Evolutionary conservation across 805 yeast genomes (phyloP), one percentile per base, ranked within the genome.

Genomic region (Candida xyloterini): DNA sequence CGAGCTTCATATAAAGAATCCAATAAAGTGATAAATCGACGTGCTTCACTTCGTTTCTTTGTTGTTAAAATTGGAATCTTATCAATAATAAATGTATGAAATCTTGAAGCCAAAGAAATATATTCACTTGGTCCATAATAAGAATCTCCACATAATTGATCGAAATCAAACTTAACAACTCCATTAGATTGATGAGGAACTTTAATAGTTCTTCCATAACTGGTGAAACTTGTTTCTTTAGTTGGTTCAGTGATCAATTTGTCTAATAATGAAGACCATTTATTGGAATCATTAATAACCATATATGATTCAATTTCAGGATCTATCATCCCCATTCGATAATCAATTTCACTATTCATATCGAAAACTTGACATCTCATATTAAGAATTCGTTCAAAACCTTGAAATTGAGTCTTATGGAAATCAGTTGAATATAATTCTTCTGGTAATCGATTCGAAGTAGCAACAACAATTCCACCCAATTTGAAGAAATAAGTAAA

Each of bases 381-480:
- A 46, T 77, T 74, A 24, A 83, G 60, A 3, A 83, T 70, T 10
- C 71, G 65, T 35, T 76, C 74, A 57, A 83, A 83, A 8, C 71
- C 62, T 41, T 71, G 68, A 55, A 83, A 79, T 33, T 78, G 78
- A 4, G 68, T 62, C 48, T 73, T 77, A 45, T 77, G 74, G 57
- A 82, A 81, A 41, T 76, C 80, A 10, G 79, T 79, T 4, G 85
- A 73, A 51, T 83, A 83, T 28, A 83, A 65, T 43, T 82, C 84
- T 48, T 82, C 85, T 0, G 90, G 90, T 11, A 82, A 62, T 54
- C 84, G 70, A 50, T 83, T 83, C 3, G 86, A 78, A 2, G 88
- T 83, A 3, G 89, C 87, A 15, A 83, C 81, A 30, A 83, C 59
- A 0, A 83, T 85, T 4, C 90, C 90, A 3, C 90, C 90, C 10